A percentile compares a stretch with the other conserved stretches of the same genome.
Conservation (phyloP, 164 flowering plant genomes). For the Annona cherimola region DNA sequence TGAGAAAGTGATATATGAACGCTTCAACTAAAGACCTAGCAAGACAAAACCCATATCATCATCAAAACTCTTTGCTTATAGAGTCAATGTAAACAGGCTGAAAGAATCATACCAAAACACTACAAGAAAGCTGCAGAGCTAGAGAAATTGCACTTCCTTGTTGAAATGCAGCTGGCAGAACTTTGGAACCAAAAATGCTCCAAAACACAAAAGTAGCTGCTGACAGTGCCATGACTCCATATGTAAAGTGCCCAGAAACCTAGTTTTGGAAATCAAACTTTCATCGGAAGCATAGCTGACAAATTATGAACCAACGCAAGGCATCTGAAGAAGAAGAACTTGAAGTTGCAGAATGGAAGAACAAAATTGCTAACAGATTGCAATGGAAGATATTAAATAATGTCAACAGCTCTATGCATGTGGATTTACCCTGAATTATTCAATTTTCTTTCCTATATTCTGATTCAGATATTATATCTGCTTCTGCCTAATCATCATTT, state of each 20-base stretch:
- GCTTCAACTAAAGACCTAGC: not conserved
- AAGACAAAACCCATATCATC: not conserved
- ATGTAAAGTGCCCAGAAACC: constrained; percentile 94
- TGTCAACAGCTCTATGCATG: too few relatives aligned
- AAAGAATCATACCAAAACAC: constrained; percentile 69
- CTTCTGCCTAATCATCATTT: too few relatives aligned
- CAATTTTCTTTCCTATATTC: too few relatives aligned
- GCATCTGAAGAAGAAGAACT: not conserved
- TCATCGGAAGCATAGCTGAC: not conserved
- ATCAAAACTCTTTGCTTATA: not conserved
- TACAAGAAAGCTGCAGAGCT: constrained; percentile 98
- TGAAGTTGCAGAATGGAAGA: not conserved
- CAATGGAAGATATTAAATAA: too few relatives aligned
- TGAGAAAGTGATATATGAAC: not conserved
- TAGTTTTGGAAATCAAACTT: constrained; percentile 15
- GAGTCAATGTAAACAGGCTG: not conserved
- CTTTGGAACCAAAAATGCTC: constrained; percentile 63
- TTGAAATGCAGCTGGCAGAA: constrained; percentile 60
- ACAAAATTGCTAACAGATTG: not conserved
- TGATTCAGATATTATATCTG: too few relatives aligned
- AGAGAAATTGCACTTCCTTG: constrained; percentile 71
- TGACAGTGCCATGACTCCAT: constrained; percentile 97
- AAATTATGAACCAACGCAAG: too few relatives aligned
- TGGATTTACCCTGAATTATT: too few relatives aligned
- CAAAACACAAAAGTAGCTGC: constrained; percentile 92